Evolutionary conservation across 345 rosid species (phyloP), one percentile per base, ranked within the genome.

Genomic region (Hypericum androsaemum): DNA sequence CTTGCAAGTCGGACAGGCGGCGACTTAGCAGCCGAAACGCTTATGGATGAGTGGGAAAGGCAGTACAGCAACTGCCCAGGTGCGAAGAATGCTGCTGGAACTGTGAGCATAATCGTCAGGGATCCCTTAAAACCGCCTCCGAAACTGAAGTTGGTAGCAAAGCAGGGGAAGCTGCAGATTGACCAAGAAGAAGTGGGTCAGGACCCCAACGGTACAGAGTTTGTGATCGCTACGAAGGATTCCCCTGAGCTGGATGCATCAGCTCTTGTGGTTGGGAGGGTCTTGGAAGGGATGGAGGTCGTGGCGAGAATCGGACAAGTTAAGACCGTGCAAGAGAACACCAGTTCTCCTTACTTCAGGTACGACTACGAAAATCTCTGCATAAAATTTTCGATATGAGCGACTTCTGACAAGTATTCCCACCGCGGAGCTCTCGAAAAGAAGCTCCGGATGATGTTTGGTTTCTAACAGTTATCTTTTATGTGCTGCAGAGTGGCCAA

Each of bases 271-370:
- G 42, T 87, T n/a, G 98, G 98, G 47, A 62, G 68, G 56, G 92
- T 90, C 10, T 45, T 86, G 70, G 78, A 79, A 60, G 98, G 98
- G 14, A 80, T 79, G 81, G 79, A 71, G 49, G 87, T 79, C 50
- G 95, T 68, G 6, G 74, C 79, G 69, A 77, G 56, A 71, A 77
- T 90, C 50, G 78, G 80, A 39, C 58, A 64, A 43, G 89, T 84
- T 12, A 86, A 82, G 77, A 84, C 89, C 0, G 94, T 86, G 42
- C 84, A 69, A 48, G 98, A 89, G 42, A 89, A 86, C 50, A 86
- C 88, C 5, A 47, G 59, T 32, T 89, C 96, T 59, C 92, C 98
- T 49, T 89, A 86, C 69, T 89, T 89, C 82, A 82, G 81, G 98
- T 86, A 15, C 65, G 70, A 39, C 44, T 50, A 59, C 17, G 43